These are phyloP conservation scores for Coccomyxa subellipsoidea DNA, from an alignment of 163 green algal species.

Conservation along the genomic window DNA sequence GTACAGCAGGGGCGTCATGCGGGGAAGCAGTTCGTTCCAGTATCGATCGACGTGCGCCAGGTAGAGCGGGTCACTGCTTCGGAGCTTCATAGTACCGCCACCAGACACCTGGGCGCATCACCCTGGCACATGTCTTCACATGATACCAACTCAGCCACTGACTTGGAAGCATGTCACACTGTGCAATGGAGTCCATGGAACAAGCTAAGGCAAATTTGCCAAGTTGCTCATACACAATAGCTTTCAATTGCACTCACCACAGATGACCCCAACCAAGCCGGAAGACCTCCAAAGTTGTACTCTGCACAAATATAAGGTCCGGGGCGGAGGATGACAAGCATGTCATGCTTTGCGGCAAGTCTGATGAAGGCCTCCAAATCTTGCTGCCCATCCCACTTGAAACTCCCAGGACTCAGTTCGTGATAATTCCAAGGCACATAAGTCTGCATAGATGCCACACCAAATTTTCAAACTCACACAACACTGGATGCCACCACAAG, in stretches of 20 bases:
- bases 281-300: constrained; percentile 65
- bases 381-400: constrained; percentile 34
- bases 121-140: background rate
- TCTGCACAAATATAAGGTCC: constrained; percentile 76
- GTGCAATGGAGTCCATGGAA: background rate
- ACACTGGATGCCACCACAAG: no score
- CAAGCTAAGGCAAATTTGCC: background rate
- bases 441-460: constrained; percentile 23
- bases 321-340: constrained; percentile 51
- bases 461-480: background rate
- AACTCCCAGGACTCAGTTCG: constrained; percentile 46
- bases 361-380: constrained; percentile 52
- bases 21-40: constrained; percentile 41
- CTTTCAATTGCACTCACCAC: constrained; percentile 12
- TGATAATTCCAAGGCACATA: constrained; percentile 69
- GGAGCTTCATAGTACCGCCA: constrained; percentile 43
- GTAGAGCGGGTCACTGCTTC: constrained; percentile 38
- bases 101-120: constrained; percentile 39
- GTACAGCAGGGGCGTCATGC: constrained; percentile 32
- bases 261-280: constrained; percentile 53
- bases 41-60: constrained; percentile 45
- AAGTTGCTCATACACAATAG: background rate
- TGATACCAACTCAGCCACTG: background rate
- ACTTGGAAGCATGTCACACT: background rate
- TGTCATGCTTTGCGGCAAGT: constrained; percentile 35